These are phyloP conservation scores for Myxozyma geophila DNA, from an alignment of 805 yeast species.

Conservation along the genomic window DNA sequence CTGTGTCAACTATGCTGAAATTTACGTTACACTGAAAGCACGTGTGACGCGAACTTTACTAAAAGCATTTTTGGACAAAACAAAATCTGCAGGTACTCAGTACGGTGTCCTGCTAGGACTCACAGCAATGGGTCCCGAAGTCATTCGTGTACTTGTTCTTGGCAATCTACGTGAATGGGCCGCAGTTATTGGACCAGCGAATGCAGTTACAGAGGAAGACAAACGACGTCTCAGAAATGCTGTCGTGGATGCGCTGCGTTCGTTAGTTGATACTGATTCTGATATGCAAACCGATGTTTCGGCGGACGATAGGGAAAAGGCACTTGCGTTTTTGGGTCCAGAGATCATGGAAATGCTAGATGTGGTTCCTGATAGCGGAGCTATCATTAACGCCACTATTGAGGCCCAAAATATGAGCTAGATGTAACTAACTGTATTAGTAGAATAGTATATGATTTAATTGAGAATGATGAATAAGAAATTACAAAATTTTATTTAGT, in stretches of 20 bases:
- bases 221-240: constrained; percentile 54
- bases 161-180: constrained; percentile 86
- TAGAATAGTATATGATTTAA: constrained; percentile 6
- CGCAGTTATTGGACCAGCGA: constrained; percentile 40
- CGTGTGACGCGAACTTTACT: constrained; percentile 90
- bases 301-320: constrained; percentile 33
- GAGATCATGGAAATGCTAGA: constrained; percentile 23
- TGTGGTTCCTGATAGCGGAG: constrained; percentile 39
- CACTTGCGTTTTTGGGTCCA: constrained; percentile 26
- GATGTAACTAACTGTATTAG: neutral
- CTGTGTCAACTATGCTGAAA: constrained; percentile 76
- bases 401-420: constrained; percentile 22
- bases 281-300: constrained; percentile 41
- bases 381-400: constrained; percentile 39
- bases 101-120: constrained; percentile 91
- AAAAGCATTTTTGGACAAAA: constrained; percentile 85
- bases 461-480: neutral
- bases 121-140: constrained; percentile 82
- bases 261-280: constrained; percentile 43
- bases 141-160: constrained; percentile 76
- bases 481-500: neutral
- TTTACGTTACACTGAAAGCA: constrained; percentile 87
- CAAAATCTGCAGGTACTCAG: constrained; percentile 80
- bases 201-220: constrained; percentile 51
- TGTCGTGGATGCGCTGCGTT: constrained; percentile 59